Base-by-base conservation (phyloP, 495 filamentous ascomycete species). In the Aspergillus egyptiacus region DNA sequence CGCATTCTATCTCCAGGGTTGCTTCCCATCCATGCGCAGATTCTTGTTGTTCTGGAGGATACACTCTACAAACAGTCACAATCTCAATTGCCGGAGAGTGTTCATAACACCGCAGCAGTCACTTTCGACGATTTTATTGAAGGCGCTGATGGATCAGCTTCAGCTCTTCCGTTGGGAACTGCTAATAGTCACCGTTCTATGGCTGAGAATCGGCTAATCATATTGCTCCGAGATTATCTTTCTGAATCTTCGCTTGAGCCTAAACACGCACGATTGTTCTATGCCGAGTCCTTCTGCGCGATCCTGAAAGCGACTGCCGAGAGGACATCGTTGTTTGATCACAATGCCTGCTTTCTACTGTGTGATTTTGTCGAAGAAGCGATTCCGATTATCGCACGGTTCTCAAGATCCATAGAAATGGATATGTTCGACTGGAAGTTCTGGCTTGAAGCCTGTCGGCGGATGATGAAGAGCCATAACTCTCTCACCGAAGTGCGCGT, bases 401-500 rank as follows among this genome's bases (percentile, higher is more conserved):
- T 77, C 53, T 71, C 75, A 20, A 70, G 76, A 46, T 73, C 69
- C 32, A 63, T 64, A n/a, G 66, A 65, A 37, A 61, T 63, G 31
- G 64, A 70, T 10, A 48, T 73, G 35, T 67, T 80, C 37, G 87
- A 96, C 64, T 96, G 89, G 88, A 66, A 76, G 0, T 97, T 98
- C 62, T 97, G 93, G 93, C 69, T 91, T 30, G 77, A 82, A 6
- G 91, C 93, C 0, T 89, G 83, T 60, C 82, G 82, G 59, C 81
- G 83, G 59, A 93, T 96, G 74, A 76, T 89, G 51, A 75, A 84
- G 50, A 94, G 89, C 53, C 83, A 94, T 48, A 97, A 96, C 60
- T 96, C 86, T 27, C 86, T 95, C 72, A 95, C 93, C 0, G 93
- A 96, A 65, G 82, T 96, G 45, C 82, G 91, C 15, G 74, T 96